Conservation (phyloP, 768 basidiomycete genomes). For the Panaeolus cyanescens region DNA sequence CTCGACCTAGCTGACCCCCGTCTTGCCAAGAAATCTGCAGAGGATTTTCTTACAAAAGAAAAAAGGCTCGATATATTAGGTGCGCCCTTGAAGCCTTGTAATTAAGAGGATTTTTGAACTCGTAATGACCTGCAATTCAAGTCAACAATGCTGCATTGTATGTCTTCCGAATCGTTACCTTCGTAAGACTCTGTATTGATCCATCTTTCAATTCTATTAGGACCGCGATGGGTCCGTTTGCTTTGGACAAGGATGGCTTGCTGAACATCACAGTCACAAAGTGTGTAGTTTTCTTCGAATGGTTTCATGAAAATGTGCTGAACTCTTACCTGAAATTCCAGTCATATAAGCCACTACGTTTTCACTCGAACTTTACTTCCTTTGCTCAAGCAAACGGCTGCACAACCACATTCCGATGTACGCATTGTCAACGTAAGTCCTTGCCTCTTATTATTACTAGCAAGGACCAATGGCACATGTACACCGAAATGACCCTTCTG, state of each 20-base stretch:
- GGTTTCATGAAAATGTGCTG: no score
- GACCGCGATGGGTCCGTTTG: constrained; percentile 13
- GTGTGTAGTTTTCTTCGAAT: constrained; percentile 12
- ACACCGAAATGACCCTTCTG: no score
- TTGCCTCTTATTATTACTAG: neutral
- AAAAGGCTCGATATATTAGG: constrained; percentile 45
- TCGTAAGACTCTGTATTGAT: neutral
- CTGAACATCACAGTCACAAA: constrained; percentile 17
- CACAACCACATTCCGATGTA: constrained; percentile 17
- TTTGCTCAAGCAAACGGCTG: constrained; percentile 17
- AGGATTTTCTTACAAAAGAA: constrained; percentile 39
- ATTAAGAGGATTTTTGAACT: neutral
- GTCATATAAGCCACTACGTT: constrained; percentile 32
- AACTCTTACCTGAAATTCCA: neutral
- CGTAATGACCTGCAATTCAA: neutral
- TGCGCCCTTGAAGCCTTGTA: constrained; percentile 20
- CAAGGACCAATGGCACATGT: no score
- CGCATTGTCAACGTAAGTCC: constrained; percentile 25
- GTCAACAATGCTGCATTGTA: constrained; percentile 25
- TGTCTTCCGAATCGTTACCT: neutral
- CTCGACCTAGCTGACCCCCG: constrained; percentile 41
- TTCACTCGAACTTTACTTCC: constrained; percentile 23
- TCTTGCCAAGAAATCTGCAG: constrained; percentile 32
- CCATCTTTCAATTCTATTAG: neutral
- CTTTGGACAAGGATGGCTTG: constrained; percentile 13